phyloP scores from a whole-genome alignment of 169 alveolate genomes.

The Eimeria sp. region DNA sequence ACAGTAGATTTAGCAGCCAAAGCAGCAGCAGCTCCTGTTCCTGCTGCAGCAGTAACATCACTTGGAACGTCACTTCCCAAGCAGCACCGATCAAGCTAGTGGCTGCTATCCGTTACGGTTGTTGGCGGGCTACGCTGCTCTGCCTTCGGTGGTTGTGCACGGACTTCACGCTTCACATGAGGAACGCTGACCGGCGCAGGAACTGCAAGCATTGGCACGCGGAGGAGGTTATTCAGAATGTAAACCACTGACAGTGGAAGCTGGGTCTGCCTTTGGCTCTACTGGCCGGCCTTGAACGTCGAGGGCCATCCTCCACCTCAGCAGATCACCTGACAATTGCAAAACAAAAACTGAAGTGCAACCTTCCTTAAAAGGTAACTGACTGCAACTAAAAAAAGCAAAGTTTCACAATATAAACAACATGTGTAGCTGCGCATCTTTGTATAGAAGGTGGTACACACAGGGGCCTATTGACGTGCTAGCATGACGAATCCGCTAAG shows the following conservation, averaged over 20 bases:
- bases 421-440: background rate
- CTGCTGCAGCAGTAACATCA: background rate
- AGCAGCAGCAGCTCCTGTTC: background rate
- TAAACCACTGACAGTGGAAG: background rate
- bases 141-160: background rate
- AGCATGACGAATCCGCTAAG: background rate
- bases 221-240: conserved; percentile 14
- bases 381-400: background rate
- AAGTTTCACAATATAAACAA: background rate
- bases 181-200: background rate
- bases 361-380: background rate
- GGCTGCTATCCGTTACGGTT: background rate
- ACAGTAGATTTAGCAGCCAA: background rate
- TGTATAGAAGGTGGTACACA: too few relatives aligned
- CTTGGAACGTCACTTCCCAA: background rate
- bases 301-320: conserved; percentile 68
- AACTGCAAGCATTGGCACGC: background rate
- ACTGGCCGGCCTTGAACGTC: conserved; percentile 64
- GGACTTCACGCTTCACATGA: background rate
- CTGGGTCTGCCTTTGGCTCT: conserved; percentile 34
- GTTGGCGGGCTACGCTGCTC: background rate
- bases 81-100: background rate
- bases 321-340: conserved; percentile 37
- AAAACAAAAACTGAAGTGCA: background rate
- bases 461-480: background rate